Conservation (phyloP, 2,329 filamentous ascomycete species). For the Cadophora sp. region DNA sequence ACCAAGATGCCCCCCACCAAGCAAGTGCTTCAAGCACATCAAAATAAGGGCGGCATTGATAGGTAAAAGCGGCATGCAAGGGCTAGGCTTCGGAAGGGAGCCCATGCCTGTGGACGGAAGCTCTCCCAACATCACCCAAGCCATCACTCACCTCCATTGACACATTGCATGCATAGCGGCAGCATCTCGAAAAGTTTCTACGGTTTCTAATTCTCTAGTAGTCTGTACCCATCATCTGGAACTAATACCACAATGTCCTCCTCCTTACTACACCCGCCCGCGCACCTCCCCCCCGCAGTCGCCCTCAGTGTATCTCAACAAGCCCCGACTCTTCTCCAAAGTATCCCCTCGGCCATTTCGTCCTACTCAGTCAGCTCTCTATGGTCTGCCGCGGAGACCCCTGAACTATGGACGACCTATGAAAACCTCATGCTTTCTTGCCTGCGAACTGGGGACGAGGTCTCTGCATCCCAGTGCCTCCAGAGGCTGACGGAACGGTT, state of each 20-base stretch:
- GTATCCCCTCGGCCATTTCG: constrained; percentile 60
- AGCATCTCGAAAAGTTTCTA: background rate
- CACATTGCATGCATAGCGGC: background rate
- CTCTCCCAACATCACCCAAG: no score
- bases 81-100: background rate
- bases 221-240: background rate
- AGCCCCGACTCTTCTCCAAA: constrained; percentile 62
- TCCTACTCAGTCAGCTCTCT: constrained; percentile 61
- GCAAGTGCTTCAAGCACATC: background rate
- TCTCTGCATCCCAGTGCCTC: constrained; percentile 76
- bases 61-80: background rate
- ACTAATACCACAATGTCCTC: constrained; percentile 52
- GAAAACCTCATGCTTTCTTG: constrained; percentile 88
- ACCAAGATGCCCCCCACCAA: constrained; percentile 1
- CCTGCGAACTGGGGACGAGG: constrained; percentile 83
- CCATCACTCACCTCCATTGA: background rate
- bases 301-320: constrained; percentile 66
- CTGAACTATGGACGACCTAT: constrained; percentile 83
- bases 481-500: constrained; percentile 81
- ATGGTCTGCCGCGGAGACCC: constrained; percentile 68
- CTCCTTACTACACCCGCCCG: constrained; percentile 62
- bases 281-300: constrained; percentile 61
- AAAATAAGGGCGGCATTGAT: background rate
- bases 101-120: no score
- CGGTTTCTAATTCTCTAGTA: background rate